A percentile compares a stretch with the other conserved stretches of the same genome.
These are phyloP conservation scores for Pilasporangium apinafurcum DNA, from an alignment of 352 stramenopile species.

Conservation along the genomic window DNA sequence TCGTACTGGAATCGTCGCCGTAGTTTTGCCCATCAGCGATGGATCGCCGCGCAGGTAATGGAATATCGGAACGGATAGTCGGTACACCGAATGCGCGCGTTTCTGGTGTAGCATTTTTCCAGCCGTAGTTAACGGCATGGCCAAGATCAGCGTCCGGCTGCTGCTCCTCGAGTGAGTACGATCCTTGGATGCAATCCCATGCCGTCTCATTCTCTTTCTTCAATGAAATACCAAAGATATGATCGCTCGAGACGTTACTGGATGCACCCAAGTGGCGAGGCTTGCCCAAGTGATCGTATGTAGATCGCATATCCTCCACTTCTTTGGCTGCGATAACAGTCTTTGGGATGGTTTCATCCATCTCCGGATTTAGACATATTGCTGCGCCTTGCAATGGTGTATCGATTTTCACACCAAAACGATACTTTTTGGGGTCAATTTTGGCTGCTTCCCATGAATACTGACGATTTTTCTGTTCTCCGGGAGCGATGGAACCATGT, in stretches of 20 bases:
- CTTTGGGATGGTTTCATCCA: slow-evolving; percentile 41
- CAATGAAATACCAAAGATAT: slow-evolving; percentile 57
- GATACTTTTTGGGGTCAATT: slow-evolving; percentile 59
- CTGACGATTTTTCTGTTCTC: slow-evolving; percentile 82
- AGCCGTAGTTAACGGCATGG: slow-evolving; percentile 74
- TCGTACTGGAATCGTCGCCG: slow-evolving; percentile 74
- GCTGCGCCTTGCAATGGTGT: slow-evolving; percentile 46
- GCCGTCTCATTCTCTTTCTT: slow-evolving; percentile 46
- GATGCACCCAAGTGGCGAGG: slow-evolving; percentile 50
- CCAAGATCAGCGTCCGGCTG: slow-evolving; percentile 81
- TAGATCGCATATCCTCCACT: slow-evolving; percentile 69
- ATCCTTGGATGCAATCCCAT: slow-evolving; percentile 76
- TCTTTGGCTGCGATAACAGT: slow-evolving; percentile 47
- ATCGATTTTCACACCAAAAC: slow-evolving; percentile 57
- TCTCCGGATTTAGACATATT: slow-evolving; percentile 59
- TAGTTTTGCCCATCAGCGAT: slow-evolving; percentile 91
- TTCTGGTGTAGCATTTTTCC: slow-evolving; percentile 67
- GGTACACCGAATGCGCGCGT: slow-evolving; percentile 74
- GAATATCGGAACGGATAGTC: slow-evolving; percentile 83
- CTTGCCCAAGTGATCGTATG: slow-evolving; percentile 67
- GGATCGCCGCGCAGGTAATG: slow-evolving; percentile 53
- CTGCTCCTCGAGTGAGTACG: slow-evolving; percentile 78
- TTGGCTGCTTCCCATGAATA: slow-evolving; percentile 73
- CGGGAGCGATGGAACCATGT: slow-evolving; percentile 69
- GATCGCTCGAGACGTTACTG: slow-evolving; percentile 25